Evolutionary conservation across 805 yeast species (phyloP).

Genomic region (Kodamaea kaohsiungensis): DNA sequence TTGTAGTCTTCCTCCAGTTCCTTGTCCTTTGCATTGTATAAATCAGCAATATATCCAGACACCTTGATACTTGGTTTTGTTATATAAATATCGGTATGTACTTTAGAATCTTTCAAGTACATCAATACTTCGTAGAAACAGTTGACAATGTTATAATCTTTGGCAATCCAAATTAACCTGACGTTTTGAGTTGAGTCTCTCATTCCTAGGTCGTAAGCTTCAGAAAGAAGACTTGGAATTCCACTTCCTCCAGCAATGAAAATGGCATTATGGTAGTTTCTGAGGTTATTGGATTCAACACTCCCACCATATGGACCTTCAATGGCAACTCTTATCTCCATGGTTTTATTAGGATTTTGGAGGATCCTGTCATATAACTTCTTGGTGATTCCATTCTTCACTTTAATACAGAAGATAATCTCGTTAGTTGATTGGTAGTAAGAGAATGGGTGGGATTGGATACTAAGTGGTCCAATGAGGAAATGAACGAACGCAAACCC

Average conservation of each 20-base stretch:
- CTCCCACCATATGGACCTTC: constrained; percentile 42
- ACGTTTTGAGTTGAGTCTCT: constrained; percentile 1
- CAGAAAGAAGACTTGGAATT: constrained; percentile 36
- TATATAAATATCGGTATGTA: constrained; percentile 30
- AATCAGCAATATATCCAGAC: constrained; percentile 1
- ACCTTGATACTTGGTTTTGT: constrained; percentile 23
- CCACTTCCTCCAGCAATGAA: constrained; percentile 41
- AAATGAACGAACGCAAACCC: constrained; percentile 62
- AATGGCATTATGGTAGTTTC: constrained; percentile 27
- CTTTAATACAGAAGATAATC: constrained; percentile 48
- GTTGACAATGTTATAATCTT: constrained; percentile 48
- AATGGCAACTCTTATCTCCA: constrained; percentile 27
- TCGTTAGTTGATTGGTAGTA: constrained; percentile 46
- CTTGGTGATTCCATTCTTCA: constrained; percentile 55
- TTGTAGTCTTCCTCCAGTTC: background rate
- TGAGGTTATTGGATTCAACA: constrained; percentile 17
- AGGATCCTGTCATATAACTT: constrained; percentile 22
- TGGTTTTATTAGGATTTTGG: constrained; percentile 26
- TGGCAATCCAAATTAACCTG: constrained; percentile 60
- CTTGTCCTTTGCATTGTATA: background rate
- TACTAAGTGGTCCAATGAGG: constrained; percentile 45
- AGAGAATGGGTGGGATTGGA: constrained; percentile 74
- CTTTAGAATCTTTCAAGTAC: constrained; percentile 25
- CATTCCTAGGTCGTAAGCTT: constrained; percentile 27
- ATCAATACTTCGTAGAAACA: constrained; percentile 49